Base-by-base conservation (phyloP, 768 basidiomycete genomes). In the Termitomyces heimii region DNA sequence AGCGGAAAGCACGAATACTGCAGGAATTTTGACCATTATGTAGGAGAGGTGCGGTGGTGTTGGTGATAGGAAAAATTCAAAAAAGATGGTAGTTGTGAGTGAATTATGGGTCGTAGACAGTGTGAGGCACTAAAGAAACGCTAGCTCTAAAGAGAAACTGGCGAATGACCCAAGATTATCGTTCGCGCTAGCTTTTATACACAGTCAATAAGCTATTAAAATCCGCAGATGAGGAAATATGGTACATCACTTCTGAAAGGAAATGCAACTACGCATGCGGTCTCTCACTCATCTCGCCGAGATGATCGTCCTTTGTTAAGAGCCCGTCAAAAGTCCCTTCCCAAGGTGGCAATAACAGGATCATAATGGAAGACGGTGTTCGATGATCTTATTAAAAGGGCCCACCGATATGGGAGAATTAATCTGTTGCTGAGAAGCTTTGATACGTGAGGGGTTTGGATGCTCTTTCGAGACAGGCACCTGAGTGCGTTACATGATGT, bases 21-120 rank as follows among this genome's bases (percentile, higher is more conserved):
- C 64, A 37, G 68, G 62, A 66, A 75, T 66, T 44, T 65, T 61
- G 49, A 66, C 66, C 70, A 73, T 54, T 70, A 47, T 28, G 47
- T 55, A 40, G 42, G 24, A 51, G 40, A 43, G 44, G 47, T 34
- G 55, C 31, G 22, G 22, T 49, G 45, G 47, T 47, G n/a, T 43
- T 40, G 29, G 22, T 28, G 29, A 29, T 32, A 42, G 31, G n/a
- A 39, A 51, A 24, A 39, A 16, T 18, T 51, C 37, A 18, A 37
- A 37, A 16, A 34, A 13, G n/a, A n/a, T n/a, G 14, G 12, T 13
- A 5, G 10, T 6, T 32, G 18, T 29, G 39, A 40, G 29, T 28
- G 40, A 39, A 53, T 31, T 26, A 29, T 29, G 39, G 5, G n/a
- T 10, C 35, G 22, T 18, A 7, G 35, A 40, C 5, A 35, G 22